Evolutionary conservation across 208 protist genomes (phyloP), one percentile per base, ranked within the genome.

Genomic region (Leishmania lainsoni): DNA sequence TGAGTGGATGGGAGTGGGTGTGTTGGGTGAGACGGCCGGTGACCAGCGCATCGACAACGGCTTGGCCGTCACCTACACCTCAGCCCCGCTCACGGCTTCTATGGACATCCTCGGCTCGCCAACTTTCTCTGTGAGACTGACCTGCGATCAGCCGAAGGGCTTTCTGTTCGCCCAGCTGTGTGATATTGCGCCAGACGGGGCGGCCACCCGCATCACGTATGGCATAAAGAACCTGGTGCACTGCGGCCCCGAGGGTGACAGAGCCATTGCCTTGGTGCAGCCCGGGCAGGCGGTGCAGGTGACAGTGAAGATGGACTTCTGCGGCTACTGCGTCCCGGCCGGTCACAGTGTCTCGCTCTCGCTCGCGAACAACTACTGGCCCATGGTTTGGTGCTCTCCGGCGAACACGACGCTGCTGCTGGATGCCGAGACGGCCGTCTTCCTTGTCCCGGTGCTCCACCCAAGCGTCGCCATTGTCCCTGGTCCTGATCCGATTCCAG

Each of bases 11-110:
- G 90, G 88, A 26, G 87, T 79, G 12, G 90, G 90, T 6, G 87
- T 91, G 75, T 73, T 87, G 48, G 90, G 86, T 17, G 90, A 93
- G 79, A 93, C 70, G 45, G 81, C 90, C 2, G 87, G 81, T 39
- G 90, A 93, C 74, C 90, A 93, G 74, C 90, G 90, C 70, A 89
- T 91, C 54, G 90, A 93, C 83, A 91, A 93, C 76, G 88, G 90
- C 81, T 86, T 91, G 83, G 79, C 86, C 35, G 85, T 93, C 79
- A 88, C 82, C 22, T 93, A 87, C 80, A 80, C 75, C 17, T 85
- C 83, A n/a, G 65, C 78, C n/a, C 75, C 83, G 66, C 84, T 93
- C 16, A 70, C 81, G 72, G 39, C 74, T 42, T 76, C 81, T 26
- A 75, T 87, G 68, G 83, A 86, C 63, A 87, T 93, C 3, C 79